A percentile compares a stretch with the other conserved stretches of the same genome.
These are phyloP conservation scores for Phytophthora pluvialis DNA, from an alignment of 352 stramenopile species.

Conservation along the genomic window DNA sequence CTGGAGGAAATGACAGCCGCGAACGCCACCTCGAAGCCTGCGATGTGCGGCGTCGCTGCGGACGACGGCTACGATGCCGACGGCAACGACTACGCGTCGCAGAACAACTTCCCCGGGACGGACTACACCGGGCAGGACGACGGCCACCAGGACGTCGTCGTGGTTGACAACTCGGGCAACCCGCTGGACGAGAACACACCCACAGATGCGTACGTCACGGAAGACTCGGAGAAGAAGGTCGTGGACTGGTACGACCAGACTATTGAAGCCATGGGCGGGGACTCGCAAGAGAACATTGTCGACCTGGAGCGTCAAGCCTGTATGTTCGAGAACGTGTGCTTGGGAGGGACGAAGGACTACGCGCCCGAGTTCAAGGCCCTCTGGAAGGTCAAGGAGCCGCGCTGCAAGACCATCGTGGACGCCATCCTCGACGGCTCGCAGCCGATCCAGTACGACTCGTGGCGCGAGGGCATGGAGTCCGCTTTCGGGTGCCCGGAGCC, in stretches of 20 bases:
- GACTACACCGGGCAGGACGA: constrained; percentile 33
- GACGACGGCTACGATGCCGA: constrained; percentile 19
- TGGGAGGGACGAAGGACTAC: constrained; percentile 58
- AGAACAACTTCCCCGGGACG: constrained; percentile 33
- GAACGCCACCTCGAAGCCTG: constrained; percentile 12
- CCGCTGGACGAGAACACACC: constrained; percentile 10
- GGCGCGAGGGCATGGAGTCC: constrained; percentile 44
- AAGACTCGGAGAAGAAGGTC: constrained; percentile 44
- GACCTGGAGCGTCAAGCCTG: constrained; percentile 66
- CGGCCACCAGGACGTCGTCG: constrained; percentile 24
- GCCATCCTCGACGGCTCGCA: constrained; percentile 42
- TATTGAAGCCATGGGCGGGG: constrained; percentile 39
- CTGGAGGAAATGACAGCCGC: constrained; percentile 21
- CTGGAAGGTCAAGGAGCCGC: constrained; percentile 46
- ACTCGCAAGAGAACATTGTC: constrained; percentile 42
- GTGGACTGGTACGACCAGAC: constrained; percentile 57
- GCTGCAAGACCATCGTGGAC: constrained; percentile 59
- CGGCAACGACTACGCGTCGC: constrained; percentile 21
- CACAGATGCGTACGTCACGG: constrained; percentile 29
- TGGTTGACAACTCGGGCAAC: constrained; percentile 22
- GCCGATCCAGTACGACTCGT: constrained; percentile 40
- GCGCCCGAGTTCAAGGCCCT: constrained; percentile 50
- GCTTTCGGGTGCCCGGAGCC: constrained; percentile 51
- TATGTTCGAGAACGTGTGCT: constrained; percentile 61
- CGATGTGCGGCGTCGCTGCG: constrained; percentile 17